These are phyloP conservation scores for Trichoderma polysporum DNA, from an alignment of 2,329 filamentous ascomycete genomes.

Conservation along the genomic window DNA sequence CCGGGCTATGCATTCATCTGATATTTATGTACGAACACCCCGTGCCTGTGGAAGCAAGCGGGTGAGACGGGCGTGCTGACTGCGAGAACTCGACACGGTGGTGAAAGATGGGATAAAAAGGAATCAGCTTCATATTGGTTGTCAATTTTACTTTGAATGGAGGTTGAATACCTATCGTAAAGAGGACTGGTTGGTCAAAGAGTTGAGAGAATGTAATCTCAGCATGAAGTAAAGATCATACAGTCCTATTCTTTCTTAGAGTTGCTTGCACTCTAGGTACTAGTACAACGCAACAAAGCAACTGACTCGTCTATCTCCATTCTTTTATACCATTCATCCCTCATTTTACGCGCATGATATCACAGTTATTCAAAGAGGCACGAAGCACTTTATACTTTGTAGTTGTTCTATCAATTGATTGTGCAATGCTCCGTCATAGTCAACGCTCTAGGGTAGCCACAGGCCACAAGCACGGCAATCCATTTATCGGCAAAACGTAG, in stretches of 20 bases:
- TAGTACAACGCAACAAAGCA: too few relatives aligned
- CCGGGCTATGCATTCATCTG: not conserved
- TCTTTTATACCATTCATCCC: too few relatives aligned
- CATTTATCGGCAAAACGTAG: not conserved
- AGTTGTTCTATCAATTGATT: not conserved
- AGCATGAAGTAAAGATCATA: too few relatives aligned
- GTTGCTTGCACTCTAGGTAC: too few relatives aligned
- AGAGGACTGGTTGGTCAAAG: too few relatives aligned
- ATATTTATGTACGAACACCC: not conserved
- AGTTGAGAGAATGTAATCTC: too few relatives aligned
- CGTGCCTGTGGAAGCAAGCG: not conserved
- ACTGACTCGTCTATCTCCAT: not conserved
- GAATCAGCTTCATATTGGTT: not conserved
- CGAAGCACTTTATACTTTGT: not conserved
- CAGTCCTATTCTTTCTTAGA: too few relatives aligned
- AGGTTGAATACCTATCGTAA: not conserved
- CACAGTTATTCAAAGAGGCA: not conserved
- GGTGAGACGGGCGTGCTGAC: too few relatives aligned
- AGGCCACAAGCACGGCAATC: too few relatives aligned
- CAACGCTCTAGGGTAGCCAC: not conserved
- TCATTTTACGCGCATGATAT: not conserved
- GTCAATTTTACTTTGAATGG: not conserved
- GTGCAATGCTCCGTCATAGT: not conserved
- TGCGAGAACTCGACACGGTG: not conserved
- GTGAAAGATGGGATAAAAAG: too few relatives aligned